Evolutionary conservation across 208 protist species (phyloP), one percentile per base, ranked within the genome.

Genomic region (Trypanosoma conorhini): DNA sequence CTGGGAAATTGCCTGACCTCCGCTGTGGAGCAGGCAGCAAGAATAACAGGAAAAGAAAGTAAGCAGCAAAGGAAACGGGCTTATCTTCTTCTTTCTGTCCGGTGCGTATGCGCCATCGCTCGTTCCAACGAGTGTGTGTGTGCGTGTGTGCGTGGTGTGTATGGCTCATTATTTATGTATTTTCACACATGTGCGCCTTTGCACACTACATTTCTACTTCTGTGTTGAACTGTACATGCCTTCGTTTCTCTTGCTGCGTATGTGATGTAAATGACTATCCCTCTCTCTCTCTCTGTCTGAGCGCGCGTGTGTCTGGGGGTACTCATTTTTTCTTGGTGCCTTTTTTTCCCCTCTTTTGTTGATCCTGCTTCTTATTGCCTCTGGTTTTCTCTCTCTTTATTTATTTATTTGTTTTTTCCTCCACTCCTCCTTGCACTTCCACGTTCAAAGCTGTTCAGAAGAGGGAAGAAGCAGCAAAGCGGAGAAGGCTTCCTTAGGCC

Each of bases 351-450:
- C 4, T 38, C 7, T 38, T 2, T 2, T 38, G 33, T 38, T 38
- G 33, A 2, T 7, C 33, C 33, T 64, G 48, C 13, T 70, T 38
- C 55, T 76, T 70, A 44, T 59, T 63, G 10, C 55, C 58, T 10
- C 51, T 48, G 31, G 17, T 67, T 59, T 60, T 46, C n/a, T 70
- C 50, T 70, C 38, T 24, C 33, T 48, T 52, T 51, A 21, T 59
- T 56, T 30, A 69, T 33, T 61, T 46, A 40, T 5, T 68, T 46
- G 21, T 40, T 12, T 42, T 42, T 42, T 42, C 38, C 12, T 42
- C 8, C 8, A 42, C 33, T 38, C 33, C 4, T 38, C 33, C 7
- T 7, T 38, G 33, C 7, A 12, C 42, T 21, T 46, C 42, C 9
- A 46, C 9, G 1, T 46, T 46, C n/a, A 13, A 46, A 46, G 42